These are phyloP conservation scores for Pestalotiopsis sp. DNA, from an alignment of 2,329 filamentous ascomycete species.

Conservation along the genomic window DNA sequence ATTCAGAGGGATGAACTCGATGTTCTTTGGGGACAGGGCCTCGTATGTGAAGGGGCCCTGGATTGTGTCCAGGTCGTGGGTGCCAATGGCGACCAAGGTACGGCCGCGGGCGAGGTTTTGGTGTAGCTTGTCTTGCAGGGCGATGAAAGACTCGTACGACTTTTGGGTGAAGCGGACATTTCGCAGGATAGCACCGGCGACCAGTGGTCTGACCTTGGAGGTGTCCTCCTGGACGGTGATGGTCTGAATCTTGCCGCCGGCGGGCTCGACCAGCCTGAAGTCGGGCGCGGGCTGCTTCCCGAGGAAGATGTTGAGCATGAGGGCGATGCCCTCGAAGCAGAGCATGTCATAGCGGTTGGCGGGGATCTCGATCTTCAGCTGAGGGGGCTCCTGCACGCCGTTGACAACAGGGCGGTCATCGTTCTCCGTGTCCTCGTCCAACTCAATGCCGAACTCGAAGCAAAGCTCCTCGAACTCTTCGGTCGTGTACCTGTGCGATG, in stretches of 20 bases:
- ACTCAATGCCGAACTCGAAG: conserved; percentile 97
- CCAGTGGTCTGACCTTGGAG: conserved; percentile 77
- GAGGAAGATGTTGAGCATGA: conserved; percentile 95
- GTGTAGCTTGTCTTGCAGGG: conserved; percentile 96
- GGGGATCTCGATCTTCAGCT: conserved; percentile 97
- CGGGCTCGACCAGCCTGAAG: conserved; percentile 73
- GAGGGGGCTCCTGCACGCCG: conserved; percentile 81
- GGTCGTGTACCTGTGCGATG: conserved; percentile 70
- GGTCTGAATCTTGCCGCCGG: conserved; percentile 71
- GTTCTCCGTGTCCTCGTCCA: conserved; percentile 91
- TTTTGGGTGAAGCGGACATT: conserved; percentile 90
- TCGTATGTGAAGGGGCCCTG: conserved; percentile 97
- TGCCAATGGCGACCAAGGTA: conserved; percentile 94
- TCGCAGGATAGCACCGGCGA: conserved; percentile 85
- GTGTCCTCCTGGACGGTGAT: conserved; percentile 80
- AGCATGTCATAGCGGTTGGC: conserved; percentile 95
- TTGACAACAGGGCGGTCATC: conserved; percentile 71
- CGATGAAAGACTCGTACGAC: conserved; percentile 95
- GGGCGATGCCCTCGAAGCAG: conserved; percentile 93
- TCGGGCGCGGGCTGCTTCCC: conserved; percentile 75
- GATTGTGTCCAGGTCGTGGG: conserved; percentile 91
- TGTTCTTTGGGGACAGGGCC: conserved; percentile 85
- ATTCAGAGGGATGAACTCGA: conserved; percentile 88
- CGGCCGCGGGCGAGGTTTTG: conserved; percentile 91
- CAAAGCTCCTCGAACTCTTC: conserved; percentile 96